Conservation (phyloP, 1,284 basidiomycete species). For the Puccinia horiana region DNA sequence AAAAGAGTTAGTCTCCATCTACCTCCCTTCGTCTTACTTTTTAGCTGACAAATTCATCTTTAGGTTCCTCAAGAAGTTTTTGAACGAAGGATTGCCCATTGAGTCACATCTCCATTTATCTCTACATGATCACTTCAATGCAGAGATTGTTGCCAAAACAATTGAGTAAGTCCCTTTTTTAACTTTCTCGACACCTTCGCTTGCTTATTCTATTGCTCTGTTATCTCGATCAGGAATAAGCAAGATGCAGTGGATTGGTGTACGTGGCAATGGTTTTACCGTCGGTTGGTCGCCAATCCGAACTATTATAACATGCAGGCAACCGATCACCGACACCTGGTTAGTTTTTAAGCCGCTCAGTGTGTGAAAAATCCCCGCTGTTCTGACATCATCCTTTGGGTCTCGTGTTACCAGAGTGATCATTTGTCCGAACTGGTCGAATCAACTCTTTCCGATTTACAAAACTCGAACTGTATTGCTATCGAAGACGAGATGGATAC, state of each 20-base stretch:
- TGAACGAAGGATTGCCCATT: constrained; percentile 94
- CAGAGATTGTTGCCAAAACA: constrained; percentile 96
- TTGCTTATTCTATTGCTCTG: neutral
- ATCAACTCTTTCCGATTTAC: constrained; percentile 83
- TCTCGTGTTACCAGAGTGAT: constrained; percentile 61
- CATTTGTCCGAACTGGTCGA: constrained; percentile 95
- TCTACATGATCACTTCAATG: constrained; percentile 94
- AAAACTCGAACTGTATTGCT: constrained; percentile 89
- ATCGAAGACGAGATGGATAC: constrained; percentile 93
- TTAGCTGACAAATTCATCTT: neutral
- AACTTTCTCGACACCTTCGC: constrained; percentile 49
- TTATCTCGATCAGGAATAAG: constrained; percentile 66
- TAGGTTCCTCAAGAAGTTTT: constrained; percentile 83
- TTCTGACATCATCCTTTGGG: neutral
- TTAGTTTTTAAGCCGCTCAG: constrained; percentile 55
- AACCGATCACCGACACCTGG: constrained; percentile 86
- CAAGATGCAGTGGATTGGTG: constrained; percentile 84
- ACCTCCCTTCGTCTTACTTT: neutral
- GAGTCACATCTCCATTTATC: constrained; percentile 81
- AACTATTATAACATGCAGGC: constrained; percentile 84
- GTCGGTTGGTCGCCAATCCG: constrained; percentile 61
- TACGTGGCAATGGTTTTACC: constrained; percentile 57
- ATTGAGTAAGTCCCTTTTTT: constrained; percentile 67
- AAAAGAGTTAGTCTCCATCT: constrained; percentile 41
- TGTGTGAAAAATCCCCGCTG: neutral